Percentiles rank a stretch among this genome's conserved stretches.
Evolutionary conservation across 148 eudicot species (phyloP).

Genomic region (Mesembryanthemum crystallinum): DNA sequence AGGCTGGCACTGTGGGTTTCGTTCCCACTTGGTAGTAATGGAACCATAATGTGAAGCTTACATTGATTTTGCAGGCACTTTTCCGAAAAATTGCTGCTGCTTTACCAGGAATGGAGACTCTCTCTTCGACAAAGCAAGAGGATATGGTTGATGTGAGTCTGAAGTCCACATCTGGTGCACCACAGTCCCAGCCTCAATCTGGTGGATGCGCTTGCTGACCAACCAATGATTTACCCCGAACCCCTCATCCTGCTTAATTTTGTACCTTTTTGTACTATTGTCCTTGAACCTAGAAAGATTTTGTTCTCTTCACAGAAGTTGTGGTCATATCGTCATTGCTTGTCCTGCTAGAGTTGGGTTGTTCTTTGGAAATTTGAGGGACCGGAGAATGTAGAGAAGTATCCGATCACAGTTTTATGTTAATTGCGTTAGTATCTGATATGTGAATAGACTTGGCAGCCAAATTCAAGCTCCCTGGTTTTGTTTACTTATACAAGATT

Average conservation of each 20-base stretch:
- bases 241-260: constrained; percentile 15
- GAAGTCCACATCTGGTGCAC: constrained; percentile 39
- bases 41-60: neutral
- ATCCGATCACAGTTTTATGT: constrained; percentile 8
- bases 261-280: constrained; percentile 25
- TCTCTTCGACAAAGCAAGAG: constrained; percentile 70
- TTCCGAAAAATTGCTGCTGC: constrained; percentile 79
- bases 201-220: constrained; percentile 47
- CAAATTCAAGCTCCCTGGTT: neutral
- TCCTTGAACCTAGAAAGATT: constrained; percentile 28
- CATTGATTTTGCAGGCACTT: constrained; percentile 42
- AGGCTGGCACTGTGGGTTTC: neutral
- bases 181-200: constrained; percentile 31
- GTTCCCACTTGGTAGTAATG: neutral
- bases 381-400: constrained; percentile 21
- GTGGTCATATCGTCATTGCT: constrained; percentile 14
- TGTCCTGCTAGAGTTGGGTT: constrained; percentile 21
- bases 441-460: constrained; percentile 27
- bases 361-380: constrained; percentile 18
- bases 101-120: constrained; percentile 75
- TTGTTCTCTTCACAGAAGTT: constrained; percentile 19
- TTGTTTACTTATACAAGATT: neutral
- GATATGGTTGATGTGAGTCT: constrained; percentile 67
- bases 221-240: neutral
- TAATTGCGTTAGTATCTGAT: constrained; percentile 17